A percentile compares a stretch with the other conserved stretches of the same genome.
phyloP scores from a whole-genome alignment of 2,329 filamentous ascomycete species.

The Nigrospora sphaerica region DNA sequence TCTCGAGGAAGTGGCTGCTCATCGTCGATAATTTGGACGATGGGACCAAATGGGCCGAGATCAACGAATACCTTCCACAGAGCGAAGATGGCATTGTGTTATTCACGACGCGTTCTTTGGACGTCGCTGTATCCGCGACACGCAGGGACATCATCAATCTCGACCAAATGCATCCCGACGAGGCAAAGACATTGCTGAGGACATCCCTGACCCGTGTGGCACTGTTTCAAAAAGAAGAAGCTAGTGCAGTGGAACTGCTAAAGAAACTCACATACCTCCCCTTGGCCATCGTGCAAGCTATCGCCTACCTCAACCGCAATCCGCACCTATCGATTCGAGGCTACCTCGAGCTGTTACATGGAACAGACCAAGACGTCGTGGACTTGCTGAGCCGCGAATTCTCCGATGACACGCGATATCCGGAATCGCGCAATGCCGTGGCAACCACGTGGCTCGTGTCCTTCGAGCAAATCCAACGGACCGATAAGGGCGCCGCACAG shows the following conservation, averaged over 20 bases:
- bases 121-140: constrained; percentile 18
- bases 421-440: constrained; percentile 23
- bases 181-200: constrained; percentile 17
- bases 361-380: no score
- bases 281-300: constrained; percentile 32
- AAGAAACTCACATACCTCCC: constrained; percentile 29
- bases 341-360: no score
- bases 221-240: constrained; percentile 4
- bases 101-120: constrained; percentile 27
- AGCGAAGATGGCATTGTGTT: constrained; percentile 20
- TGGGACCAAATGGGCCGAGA: background rate
- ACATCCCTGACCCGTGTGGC: constrained; percentile 15
- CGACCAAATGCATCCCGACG: constrained; percentile 16
- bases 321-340: no score
- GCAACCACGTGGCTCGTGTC: constrained; percentile 32
- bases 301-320: constrained; percentile 30
- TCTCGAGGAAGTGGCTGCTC: constrained; percentile 27
- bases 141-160: constrained; percentile 17
- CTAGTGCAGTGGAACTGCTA: constrained; percentile 16
- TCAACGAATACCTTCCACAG: background rate
- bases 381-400: no score
- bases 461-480: constrained; percentile 26
- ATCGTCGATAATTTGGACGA: constrained; percentile 38
- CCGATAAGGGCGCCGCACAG: constrained; percentile 20
- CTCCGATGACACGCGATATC: constrained; percentile 24